Conservation (phyloP, 352 stramenopile species). For the Phytophthora sansomeana region DNA sequence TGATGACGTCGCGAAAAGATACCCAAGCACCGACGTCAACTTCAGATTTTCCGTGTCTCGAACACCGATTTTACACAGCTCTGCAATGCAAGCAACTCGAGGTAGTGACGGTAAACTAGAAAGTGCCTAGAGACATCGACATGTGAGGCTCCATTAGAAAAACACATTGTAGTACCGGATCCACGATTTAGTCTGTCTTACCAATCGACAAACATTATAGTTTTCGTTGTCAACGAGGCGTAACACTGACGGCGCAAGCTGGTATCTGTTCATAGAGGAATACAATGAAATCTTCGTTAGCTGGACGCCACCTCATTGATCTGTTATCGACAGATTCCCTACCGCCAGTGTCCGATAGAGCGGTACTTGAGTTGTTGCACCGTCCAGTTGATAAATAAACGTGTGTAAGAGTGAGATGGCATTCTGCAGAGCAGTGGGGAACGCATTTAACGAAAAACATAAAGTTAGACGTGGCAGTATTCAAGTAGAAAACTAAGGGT, state of each 20-base stretch:
- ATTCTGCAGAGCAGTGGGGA: constrained; percentile 18
- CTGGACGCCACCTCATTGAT: neutral
- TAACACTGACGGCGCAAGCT: constrained; percentile 36
- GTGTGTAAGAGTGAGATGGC: constrained; percentile 35
- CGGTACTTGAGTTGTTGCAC: constrained; percentile 9
- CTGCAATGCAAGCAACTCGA: constrained; percentile 20
- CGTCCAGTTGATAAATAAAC: constrained; percentile 42
- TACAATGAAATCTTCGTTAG: constrained; percentile 9
- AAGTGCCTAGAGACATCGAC: constrained; percentile 25
- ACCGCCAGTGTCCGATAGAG: constrained; percentile 45
- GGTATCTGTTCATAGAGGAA: constrained; percentile 25
- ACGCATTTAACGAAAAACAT: neutral
- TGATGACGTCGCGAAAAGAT: constrained; percentile 33
- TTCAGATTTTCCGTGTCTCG: neutral
- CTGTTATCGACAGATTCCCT: neutral
- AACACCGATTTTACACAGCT: constrained; percentile 16
- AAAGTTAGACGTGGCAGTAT: constrained; percentile 14
- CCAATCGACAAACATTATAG: constrained; percentile 21
- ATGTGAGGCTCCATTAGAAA: neutral
- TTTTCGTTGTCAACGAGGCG: constrained; percentile 27
- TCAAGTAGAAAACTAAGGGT: neutral
- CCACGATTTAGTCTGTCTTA: constrained; percentile 7
- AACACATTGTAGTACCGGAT: too few relatives aligned
- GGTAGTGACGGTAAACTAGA: constrained; percentile 44
- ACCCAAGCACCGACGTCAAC: constrained; percentile 24